Conservation (phyloP, 257 asterid species). For the Solanum okadae region DNA sequence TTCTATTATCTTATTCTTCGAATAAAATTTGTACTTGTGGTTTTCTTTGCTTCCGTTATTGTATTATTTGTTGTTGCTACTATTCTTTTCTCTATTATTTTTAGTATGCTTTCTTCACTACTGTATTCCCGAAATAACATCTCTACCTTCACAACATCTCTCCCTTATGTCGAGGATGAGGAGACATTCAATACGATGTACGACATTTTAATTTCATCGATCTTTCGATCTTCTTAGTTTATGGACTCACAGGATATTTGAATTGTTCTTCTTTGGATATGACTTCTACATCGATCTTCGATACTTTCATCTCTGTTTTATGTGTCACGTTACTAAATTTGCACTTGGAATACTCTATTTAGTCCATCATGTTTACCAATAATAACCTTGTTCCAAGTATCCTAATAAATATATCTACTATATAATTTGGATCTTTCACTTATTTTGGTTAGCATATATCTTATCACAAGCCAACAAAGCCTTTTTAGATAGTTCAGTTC, state of each 20-base stretch:
- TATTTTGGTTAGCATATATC: neutral
- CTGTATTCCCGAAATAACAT: neutral
- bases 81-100: neutral
- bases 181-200: too few relatives aligned
- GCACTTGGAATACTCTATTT: too few relatives aligned
- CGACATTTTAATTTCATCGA: too few relatives aligned
- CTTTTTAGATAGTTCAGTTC: neutral
- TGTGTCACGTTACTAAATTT: too few relatives aligned
- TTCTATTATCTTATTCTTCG: neutral
- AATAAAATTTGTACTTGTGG: neutral
- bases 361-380: neutral
- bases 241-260: too few relatives aligned
- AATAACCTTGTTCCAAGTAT: neutral
- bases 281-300: neutral
- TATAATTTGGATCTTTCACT: neutral
- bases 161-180: neutral
- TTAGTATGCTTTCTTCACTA: neutral
- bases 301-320: too few relatives aligned
- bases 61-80: neutral
- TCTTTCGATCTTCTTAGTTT: neutral
- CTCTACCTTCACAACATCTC: neutral
- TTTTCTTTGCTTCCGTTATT: neutral
- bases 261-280: neutral
- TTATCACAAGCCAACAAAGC: neutral
- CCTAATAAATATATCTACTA: neutral